phyloP scores from a whole-genome alignment of 1,284 basidiomycete genomes.

The Entoloma clypeatum region DNA sequence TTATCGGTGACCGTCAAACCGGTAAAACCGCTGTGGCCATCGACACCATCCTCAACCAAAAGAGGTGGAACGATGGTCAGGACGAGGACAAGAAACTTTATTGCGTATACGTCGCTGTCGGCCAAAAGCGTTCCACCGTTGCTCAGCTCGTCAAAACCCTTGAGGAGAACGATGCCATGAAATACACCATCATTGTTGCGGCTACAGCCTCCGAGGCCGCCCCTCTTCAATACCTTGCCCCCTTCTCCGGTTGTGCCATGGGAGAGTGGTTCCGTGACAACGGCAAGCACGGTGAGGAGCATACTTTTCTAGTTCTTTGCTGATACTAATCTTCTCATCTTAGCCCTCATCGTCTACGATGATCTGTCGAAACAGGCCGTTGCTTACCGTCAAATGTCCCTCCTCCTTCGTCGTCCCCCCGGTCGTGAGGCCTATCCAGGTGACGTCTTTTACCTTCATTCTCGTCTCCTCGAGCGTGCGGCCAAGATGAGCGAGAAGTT shows the following conservation, averaged over 20 bases:
- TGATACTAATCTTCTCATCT: slow-evolving; percentile 13
- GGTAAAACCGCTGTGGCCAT: slow-evolving; percentile 99
- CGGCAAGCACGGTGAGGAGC: slow-evolving; percentile 79
- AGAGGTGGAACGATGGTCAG: slow-evolving; percentile 97
- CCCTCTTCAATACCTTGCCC: slow-evolving; percentile 97
- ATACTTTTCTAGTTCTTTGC: slow-evolving; percentile 3
- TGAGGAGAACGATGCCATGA: slow-evolving; percentile 99
- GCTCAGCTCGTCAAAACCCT: slow-evolving; percentile 99
- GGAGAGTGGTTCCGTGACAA: slow-evolving; percentile 99
- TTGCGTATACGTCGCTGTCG: slow-evolving; percentile 99
- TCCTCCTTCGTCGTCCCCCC: slow-evolving; percentile 98
- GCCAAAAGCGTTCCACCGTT: slow-evolving; percentile 99
- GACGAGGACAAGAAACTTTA: slow-evolving; percentile 98
- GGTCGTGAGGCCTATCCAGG: slow-evolving; percentile 99
- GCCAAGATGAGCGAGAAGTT: slow-evolving; percentile 99
- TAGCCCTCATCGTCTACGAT: slow-evolving; percentile 97
- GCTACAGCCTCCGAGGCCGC: slow-evolving; percentile 99
- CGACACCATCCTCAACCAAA: slow-evolving; percentile 99
- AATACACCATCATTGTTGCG: slow-evolving; percentile 98
- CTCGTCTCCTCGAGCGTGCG: slow-evolving; percentile 98
- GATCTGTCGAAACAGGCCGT: slow-evolving; percentile 99
- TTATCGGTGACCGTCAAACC: slow-evolving; percentile 99
- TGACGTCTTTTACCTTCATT: slow-evolving; percentile 99
- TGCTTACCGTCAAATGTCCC: slow-evolving; percentile 99
- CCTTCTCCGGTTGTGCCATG: slow-evolving; percentile 99